Base-by-base conservation (phyloP, 2,329 filamentous ascomycete genomes). In the Dothidotthia symphoricarpi region DNA sequence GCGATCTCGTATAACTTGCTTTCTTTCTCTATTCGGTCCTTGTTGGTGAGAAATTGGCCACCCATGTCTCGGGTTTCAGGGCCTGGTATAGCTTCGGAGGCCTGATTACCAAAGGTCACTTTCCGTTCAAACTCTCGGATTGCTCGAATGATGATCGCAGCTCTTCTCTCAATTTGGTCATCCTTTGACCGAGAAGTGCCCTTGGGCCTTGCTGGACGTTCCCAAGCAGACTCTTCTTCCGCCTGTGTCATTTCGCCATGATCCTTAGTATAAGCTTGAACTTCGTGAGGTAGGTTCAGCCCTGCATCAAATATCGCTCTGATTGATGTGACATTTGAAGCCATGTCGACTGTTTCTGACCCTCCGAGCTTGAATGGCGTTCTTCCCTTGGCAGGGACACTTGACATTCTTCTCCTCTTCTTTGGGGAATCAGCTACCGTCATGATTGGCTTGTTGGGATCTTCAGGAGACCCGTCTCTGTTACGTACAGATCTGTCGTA, bases 1-100 rank as follows among this genome's bases (percentile, higher is more conserved):
- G 81, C 76, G 16, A 84, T 73, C 17, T 70, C 50, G 50, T 81
- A 79, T 11, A 88, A 56, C 28, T 69, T 63, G 7, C 83, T 86
- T 31, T 72, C 35, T 25, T 74, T 63, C 29, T 70, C 63, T 31
- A 74, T 73, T 2, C 67, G 61, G 3, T 57, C 46, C 42, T 67
- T 68, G 52, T 73, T 73, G 14, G 67, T 67, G 3, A 74, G 57
- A 39, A 72, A 74, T 24, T 69, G 69, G 6, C 71, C 71, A 8
- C 71, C 71, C 69, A 74, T 71, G 35, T 74, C 71, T n/a, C 56
- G 55, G 4, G 68, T 68, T 0, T 64, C 36, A 1, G 54, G 41
- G 3, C 45, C 56, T 12, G 71, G 71, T 4, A 74, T 53, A 0
- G 59, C 59, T 50, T 74, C 71, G 3, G 66, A 63, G 1, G 70